These are phyloP conservation scores for Sclerotinia subarctica DNA, from an alignment of 2,329 filamentous ascomycete species.

Conservation along the genomic window DNA sequence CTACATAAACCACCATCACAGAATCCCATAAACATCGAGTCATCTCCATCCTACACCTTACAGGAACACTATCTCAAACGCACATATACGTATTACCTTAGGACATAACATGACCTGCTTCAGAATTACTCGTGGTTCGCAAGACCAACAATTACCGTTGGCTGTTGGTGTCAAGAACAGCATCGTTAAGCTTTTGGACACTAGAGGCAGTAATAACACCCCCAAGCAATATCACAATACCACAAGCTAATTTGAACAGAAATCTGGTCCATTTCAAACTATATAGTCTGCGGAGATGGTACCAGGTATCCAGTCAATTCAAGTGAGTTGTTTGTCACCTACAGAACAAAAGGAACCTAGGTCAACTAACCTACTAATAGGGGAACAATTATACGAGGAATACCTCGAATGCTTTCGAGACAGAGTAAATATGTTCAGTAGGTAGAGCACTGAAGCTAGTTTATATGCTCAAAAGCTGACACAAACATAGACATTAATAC, in stretches of 20 bases:
- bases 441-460: not conserved
- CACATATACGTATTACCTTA: not conserved
- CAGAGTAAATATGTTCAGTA: not conserved
- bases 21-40: not conserved
- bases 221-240: not conserved
- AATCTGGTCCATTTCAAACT: not conserved
- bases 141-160: not conserved
- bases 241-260: not conserved
- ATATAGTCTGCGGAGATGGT: not conserved
- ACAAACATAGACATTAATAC: not conserved
- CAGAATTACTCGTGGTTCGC: not conserved
- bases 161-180: not conserved
- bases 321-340: not conserved
- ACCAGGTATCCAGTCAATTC: not conserved
- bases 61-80: not conserved
- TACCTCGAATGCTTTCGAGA: conserved; percentile 6
- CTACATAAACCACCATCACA: not conserved
- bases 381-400: not conserved
- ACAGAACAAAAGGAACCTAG: not conserved
- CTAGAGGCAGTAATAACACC: not conserved
- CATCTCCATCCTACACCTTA: not conserved
- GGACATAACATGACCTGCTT: not conserved
- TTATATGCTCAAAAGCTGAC: not conserved
- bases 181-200: not conserved
- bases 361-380: not conserved